Evolutionary conservation across 495 filamentous ascomycete species (phyloP), one percentile per base, ranked within the genome.

Genomic region (Pseudevernia furfuracea): DNA sequence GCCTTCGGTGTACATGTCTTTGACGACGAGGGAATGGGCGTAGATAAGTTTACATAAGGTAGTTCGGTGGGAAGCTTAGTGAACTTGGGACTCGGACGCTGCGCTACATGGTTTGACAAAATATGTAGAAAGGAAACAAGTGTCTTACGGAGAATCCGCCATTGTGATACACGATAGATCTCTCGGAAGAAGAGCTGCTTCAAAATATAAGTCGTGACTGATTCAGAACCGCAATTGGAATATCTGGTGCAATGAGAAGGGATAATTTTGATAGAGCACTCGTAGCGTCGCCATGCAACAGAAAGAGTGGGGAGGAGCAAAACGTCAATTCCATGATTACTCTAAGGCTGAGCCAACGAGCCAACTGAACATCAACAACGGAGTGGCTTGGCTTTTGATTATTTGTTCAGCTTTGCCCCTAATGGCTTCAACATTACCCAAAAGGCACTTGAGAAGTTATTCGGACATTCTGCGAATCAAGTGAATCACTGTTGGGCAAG

Each of bases 341-440:
- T n/a, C n/a, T n/a, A 53, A 56, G 60, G 60, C 60, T 62, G 60
- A 63, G 49, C 48, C 38, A 44, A 63, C 36, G 60, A 63, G 49
- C 48, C 38, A 44, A 63, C 36, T 53, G 39, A 52, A 34, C 39
- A 44, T 52, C 61, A 63, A 44, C 28, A 63, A 63, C 38, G 55
- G 62, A 23, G 39, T 44, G 55, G 53, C 62, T 64, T 64, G 48
- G 62, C 55, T 46, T 17, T 59, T 32, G 15, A 64, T 23, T 30
- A n/a, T 23, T 23, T 52, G 34, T 55, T 59, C 55, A 49, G 44
- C 41, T 36, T 46, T 52, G 14, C 56, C 43, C 37, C 23, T n/a
- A 41, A 66, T 66, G 65, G 34, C 60, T 23, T 61, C 19, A 44
- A 46, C 3, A 15, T n/a, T 66, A 41, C 43, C 30, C 2, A 58